phyloP scores from a whole-genome alignment of 257 asterid species.

The Nicotiana tabacum region DNA sequence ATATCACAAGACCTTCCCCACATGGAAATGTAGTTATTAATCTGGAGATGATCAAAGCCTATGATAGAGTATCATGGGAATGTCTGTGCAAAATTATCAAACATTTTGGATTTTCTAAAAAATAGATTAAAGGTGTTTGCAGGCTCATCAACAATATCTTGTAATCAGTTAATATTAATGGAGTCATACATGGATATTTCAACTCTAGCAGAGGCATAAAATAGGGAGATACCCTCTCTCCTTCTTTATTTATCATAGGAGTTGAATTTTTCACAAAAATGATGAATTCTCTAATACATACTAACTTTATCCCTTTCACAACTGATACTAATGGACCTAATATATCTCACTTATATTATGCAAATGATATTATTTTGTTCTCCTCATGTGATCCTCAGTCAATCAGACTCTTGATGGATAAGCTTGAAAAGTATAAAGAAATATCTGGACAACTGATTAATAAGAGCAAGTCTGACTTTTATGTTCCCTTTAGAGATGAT shows the following conservation, averaged over 20 bases:
- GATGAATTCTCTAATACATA: too few relatives aligned
- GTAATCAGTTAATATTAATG: neutral
- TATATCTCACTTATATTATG: neutral
- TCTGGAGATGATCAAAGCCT: neutral
- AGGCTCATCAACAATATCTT: neutral
- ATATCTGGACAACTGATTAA: neutral
- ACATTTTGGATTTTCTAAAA: neutral
- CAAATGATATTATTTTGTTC: neutral
- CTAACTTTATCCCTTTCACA: too few relatives aligned
- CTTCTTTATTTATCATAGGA: neutral
- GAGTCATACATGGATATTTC: neutral
- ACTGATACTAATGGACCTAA: neutral
- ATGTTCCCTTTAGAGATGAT: neutral
- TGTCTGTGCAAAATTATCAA: neutral
- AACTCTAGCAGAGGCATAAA: neutral
- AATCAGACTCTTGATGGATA: too few relatives aligned
- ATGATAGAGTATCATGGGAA: neutral
- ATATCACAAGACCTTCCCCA: neutral
- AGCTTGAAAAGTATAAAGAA: neutral
- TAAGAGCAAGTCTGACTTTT: too few relatives aligned
- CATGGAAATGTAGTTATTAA: neutral
- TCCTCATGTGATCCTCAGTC: too few relatives aligned
- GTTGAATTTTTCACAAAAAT: too few relatives aligned
- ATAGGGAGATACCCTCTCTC: neutral
- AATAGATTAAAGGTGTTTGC: neutral